Base-by-base conservation (phyloP, 768 basidiomycete genomes). In the Imleria badia region DNA sequence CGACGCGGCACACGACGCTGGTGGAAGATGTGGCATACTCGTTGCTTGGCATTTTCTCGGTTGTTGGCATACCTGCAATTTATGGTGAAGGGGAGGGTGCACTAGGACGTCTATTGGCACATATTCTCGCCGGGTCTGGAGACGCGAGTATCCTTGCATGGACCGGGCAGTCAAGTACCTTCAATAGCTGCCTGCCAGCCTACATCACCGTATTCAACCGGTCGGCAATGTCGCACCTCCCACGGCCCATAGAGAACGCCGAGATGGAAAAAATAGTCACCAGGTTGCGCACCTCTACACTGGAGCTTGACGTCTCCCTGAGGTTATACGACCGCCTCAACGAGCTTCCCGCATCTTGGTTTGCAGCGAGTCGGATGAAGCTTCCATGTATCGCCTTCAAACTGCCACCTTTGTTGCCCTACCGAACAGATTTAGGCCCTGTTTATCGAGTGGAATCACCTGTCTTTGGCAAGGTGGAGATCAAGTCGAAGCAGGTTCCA, bases 341-440 rank as follows among this genome's bases (percentile, higher is more conserved):
- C 6, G 26, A 26, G 26, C 26, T 26, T 26, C 26, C 26, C 6
- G 6, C 26, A 26, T 26, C 26, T 26, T 26, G 26, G 26, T 55
- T 54, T 7, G 20, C 52, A 20, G 55, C 20, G 6, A 56, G 30
- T 30, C 52, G 52, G 20, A 55, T 55, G 52, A 54, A 36, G 15
- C 55, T 55, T 19, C 40, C 52, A 1, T 56, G 55, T 8, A 36
- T 54, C 5, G 22, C 45, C 9, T 54, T 56, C 20, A 12, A 45
- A 45, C 55, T 54, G 33, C 34, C 45, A 6, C 12, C 31, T 10
- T 31, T 54, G 1, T 2, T 13, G 1, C 17, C 19, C 1, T 7
- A 9, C 5, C 17, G 34, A n/a, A 31, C 39, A 11, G 5, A 3
- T 19, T 9, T 33, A 4, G 26, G 8, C 1, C 45, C 5, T 3